Evolutionary conservation across 208 protist species (phyloP).

Genomic region (Lotmaria passim): DNA sequence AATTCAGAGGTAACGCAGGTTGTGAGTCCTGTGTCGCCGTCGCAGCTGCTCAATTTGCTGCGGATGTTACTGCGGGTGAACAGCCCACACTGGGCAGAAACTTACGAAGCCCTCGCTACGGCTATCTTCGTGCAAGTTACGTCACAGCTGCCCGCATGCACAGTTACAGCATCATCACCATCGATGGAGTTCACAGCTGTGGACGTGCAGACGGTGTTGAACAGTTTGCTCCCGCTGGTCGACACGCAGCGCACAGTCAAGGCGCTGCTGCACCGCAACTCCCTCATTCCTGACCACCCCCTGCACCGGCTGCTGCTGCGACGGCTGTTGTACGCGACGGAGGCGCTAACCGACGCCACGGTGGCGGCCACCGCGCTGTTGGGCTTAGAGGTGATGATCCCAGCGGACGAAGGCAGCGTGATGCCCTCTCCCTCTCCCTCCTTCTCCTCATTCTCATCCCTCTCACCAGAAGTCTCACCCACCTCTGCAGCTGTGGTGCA

Average conservation of each 20-base stretch:
- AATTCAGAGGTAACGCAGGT: not conserved
- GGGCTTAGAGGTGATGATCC: conserved; percentile 36
- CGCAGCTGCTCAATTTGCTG: conserved; percentile 26
- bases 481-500: not conserved
- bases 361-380: conserved; percentile 39
- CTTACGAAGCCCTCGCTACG: conserved; percentile 53
- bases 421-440: not conserved
- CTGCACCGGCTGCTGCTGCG: conserved; percentile 60
- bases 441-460: no score
- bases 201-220: conserved; percentile 2
- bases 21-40: not conserved
- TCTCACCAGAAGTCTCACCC: not conserved
- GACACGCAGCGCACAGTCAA: conserved; percentile 33
- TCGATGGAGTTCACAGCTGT: not conserved
- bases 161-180: not conserved
- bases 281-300: conserved; percentile 64
- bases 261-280: conserved; percentile 56
- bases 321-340: conserved; percentile 47
- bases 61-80: conserved; percentile 45
- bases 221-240: conserved; percentile 8
- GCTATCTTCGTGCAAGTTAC: conserved; percentile 27
- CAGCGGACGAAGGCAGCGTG: not conserved
- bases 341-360: conserved; percentile 35
- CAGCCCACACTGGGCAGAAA: conserved; percentile 52
- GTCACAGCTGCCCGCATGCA: conserved; percentile 7